These are phyloP conservation scores for Calonectria henricotiae DNA, from an alignment of 2,329 filamentous ascomycete species.

Conservation along the genomic window DNA sequence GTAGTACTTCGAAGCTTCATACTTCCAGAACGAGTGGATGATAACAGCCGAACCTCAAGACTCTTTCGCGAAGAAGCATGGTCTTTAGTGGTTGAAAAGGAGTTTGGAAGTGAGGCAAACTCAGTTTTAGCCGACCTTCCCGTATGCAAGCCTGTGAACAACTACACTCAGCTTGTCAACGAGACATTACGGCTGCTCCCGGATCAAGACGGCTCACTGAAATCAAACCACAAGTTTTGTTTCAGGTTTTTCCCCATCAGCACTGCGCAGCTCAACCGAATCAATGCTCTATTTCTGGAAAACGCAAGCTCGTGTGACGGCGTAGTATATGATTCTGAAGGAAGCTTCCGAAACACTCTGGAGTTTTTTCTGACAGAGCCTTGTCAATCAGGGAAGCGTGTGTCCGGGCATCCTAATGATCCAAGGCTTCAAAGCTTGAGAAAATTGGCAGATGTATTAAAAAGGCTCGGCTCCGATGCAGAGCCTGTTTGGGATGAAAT, in stretches of 20 bases:
- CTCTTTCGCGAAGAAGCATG: not conserved
- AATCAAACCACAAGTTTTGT: not conserved
- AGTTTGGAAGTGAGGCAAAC: not conserved
- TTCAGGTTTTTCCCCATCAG: slow-evolving; percentile 9
- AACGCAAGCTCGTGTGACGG: not conserved
- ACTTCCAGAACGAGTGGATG: slow-evolving; percentile 48
- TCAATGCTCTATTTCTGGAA: slow-evolving; percentile 1
- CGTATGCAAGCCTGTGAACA: not conserved
- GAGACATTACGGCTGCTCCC: not conserved
- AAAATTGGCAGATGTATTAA: not conserved
- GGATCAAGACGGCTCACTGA: not conserved
- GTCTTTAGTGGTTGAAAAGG: not conserved
- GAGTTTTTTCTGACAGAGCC: slow-evolving; percentile 11
- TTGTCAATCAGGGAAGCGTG: not conserved
- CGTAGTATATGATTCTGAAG: not conserved
- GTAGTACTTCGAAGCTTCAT: slow-evolving; percentile 47
- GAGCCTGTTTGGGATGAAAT: not conserved
- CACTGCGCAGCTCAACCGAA: not conserved
- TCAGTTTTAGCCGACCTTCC: slow-evolving; percentile 7
- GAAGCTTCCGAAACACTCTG: not conserved
- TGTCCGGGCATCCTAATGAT: not conserved
- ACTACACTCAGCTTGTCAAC: not conserved
- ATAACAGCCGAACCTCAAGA: slow-evolving; percentile 23
- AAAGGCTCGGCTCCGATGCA: not conserved
- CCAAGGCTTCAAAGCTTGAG: not conserved